Base-by-base conservation (phyloP, 257 asterid species). In the Buddleja alternifolia region DNA sequence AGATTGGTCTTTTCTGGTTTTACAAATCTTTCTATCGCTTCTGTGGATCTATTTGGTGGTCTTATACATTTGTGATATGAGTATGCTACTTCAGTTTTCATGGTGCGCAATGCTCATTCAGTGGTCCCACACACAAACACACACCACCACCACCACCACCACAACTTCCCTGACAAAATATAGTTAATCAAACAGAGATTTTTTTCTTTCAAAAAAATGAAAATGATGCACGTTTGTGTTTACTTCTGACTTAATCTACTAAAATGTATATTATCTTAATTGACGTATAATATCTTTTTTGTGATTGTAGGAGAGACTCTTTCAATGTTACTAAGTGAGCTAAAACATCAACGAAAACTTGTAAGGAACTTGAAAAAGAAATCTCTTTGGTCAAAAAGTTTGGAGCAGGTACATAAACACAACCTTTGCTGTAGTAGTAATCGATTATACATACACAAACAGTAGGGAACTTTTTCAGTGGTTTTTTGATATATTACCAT, bases 311-410 rank as follows among this genome's bases (percentile, higher is more conserved):
- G 99, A 23, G 99, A 89, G 82, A 81, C 78, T 72, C 94, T 89
- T 57, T 63, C 86, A 37, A 91, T 94, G 84, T 76, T 94, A 75
- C 90, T 71, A 6, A 81, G 93, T 79, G 99, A 94, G 85, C 78
- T 94, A 58, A 94, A 86, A 82, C 98, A 94, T 86, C 96, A 94
- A 81, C 84, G 93, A 66, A 94, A 85, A 73, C 84, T 86, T 54
- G 98, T 88, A 25, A 77, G 95, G 86, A 73, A 85, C 83, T 84
- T 94, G 87, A 84, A 88, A 81, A 94, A 86, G 96, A 94, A 92
- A 82, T 94, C 96, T 65, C 96, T 94, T 72, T 94, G 99, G 99
- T 82, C 97, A 36, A 94, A 92, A 82, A 82, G 84, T 71, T 80
- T 87, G 90, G 99, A 88, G 77, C 98, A 94, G 99, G 99, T 94